Evolutionary conservation across 2,329 filamentous ascomycete species (phyloP), one percentile per base, ranked within the genome.

Genomic region (Botrytis galanthina): DNA sequence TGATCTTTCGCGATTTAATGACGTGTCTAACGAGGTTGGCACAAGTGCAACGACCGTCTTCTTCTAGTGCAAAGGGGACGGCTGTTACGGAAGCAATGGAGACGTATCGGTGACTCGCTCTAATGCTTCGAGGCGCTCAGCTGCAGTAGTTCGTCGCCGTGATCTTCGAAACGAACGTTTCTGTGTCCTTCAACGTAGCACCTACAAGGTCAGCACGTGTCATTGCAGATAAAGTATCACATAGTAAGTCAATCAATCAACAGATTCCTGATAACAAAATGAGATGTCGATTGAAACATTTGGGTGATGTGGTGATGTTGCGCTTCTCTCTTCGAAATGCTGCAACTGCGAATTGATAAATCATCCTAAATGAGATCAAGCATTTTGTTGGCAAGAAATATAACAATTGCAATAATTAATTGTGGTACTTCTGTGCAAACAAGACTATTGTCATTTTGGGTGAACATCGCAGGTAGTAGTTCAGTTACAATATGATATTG

Each of bases 131-230:
- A 80, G 78, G 76, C 79, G 79, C 78, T 77, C 76, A 74, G 76
- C 76, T 80, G 79, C 79, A 80, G 80, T 78, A 79, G 78, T 80
- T 78, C 75, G 73, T 74, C 76, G 75, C 77, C 70, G 73, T 75
- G 70, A 76, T 74, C 74, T 75, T 78, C 74, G 76, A 78, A 76
- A 77, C 75, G 79, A 80, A 78, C 76, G 78, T 80, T 80, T 79
- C 76, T 78, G 77, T 78, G 77, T 74, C 75, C 74, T 77, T 75
- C 77, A 44, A 72, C 76, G 78, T 78, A 61, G 77, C 74, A 80
- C 78, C 77, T 80, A 78, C 76, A 77, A 78, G 76, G 79, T 81
- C 75, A 81, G 80, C 80, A 81, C 79, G 79, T 81, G 79, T 80
- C 78, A 77, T 78, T 79, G 78, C 78, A 80, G 77, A 77, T 77